A percentile compares a stretch with the other conserved stretches of the same genome.
These are phyloP conservation scores for Bretschneidera sinensis DNA, from an alignment of 345 rosid genomes.

Conservation along the genomic window DNA sequence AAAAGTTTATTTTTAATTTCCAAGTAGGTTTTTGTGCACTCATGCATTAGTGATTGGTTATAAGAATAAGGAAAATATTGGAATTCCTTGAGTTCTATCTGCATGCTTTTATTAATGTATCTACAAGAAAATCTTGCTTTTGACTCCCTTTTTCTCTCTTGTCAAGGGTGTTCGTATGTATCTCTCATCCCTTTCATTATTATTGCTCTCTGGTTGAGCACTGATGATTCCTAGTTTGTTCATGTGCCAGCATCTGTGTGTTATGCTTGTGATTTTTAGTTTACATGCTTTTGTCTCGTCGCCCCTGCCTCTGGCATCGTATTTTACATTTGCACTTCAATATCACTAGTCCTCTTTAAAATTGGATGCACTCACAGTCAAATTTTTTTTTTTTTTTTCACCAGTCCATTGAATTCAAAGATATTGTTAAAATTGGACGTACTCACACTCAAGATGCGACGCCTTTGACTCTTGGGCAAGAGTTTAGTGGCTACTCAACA, in stretches of 20 bases:
- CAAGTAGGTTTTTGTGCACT: too few relatives aligned
- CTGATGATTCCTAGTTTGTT: slow-evolving; percentile 1
- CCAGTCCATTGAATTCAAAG: slow-evolving; percentile 75
- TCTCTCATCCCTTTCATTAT: not conserved
- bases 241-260: not conserved
- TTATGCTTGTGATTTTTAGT: slow-evolving; percentile 1
- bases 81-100: too few relatives aligned
- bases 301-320: not conserved
- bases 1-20: too few relatives aligned
- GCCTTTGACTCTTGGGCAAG: slow-evolving; percentile 96
- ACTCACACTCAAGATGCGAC: slow-evolving; percentile 99
- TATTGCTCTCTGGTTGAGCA: not conserved
- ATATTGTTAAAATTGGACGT: slow-evolving; percentile 92
- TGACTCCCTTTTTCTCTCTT: not conserved
- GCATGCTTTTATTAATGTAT: not conserved
- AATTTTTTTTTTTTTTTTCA: slow-evolving; percentile 2
- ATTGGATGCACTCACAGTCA: slow-evolving; percentile 6
- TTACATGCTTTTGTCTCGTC: not conserved
- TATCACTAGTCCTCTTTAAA: not conserved
- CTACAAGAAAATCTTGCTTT: not conserved
- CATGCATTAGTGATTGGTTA: too few relatives aligned
- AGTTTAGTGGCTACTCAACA: slow-evolving; percentile 93
- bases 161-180: too few relatives aligned
- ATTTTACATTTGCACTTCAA: slow-evolving; percentile 1
- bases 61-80: too few relatives aligned